Base-by-base conservation (phyloP, 805 yeast genomes). In the Ogataea trehalophila region DNA sequence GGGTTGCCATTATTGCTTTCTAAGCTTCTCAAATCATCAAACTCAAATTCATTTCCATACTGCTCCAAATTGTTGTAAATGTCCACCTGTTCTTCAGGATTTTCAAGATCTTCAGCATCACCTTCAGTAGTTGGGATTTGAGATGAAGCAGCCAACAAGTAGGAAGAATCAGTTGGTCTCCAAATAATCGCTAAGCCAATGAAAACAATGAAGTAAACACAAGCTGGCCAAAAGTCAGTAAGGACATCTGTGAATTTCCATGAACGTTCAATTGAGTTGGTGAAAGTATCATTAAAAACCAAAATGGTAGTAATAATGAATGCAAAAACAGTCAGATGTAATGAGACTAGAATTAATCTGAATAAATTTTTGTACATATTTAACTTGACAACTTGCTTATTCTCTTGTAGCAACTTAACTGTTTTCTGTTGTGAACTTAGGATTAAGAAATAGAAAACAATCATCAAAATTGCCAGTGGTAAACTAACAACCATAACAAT, bases 101-200 rank as follows among this genome's bases (percentile, higher is more conserved):
- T 57, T 17, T 46, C 55, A 2, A 46, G 85, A 39, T 80, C 90
- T 13, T 78, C 86, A 35, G 78, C 8, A 13, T 11, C 39, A 14
- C 31, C 29, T n/a, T 44, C 46, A 31, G 58, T 51, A 8, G 61
- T 85, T 54, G 96, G 94, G 40, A 94, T 73, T 69, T 94, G 98
- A 45, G 89, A 88, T 2, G 97, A 87, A 52, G 91, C 91, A 13
- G 97, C 98, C 61, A 94, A 79, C 80, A 95, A 84, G 60, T 91
- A 87, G 48, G 96, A 90, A 37, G 96, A 89, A 57, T 86, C 94
- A 0, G 97, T 92, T 45, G 99, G 99, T 67, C 99, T 84, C 99
- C 99, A 94, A 53, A 94, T 79, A 72, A 90, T 80, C 5, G 96
- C 87, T 53, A 94, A 75, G 9, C 90, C 79, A 58, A 85, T 77